Evolutionary conservation across 2,329 filamentous ascomycete species (phyloP), one percentile per base, ranked within the genome.

Genomic region (Blastomyces silverae): DNA sequence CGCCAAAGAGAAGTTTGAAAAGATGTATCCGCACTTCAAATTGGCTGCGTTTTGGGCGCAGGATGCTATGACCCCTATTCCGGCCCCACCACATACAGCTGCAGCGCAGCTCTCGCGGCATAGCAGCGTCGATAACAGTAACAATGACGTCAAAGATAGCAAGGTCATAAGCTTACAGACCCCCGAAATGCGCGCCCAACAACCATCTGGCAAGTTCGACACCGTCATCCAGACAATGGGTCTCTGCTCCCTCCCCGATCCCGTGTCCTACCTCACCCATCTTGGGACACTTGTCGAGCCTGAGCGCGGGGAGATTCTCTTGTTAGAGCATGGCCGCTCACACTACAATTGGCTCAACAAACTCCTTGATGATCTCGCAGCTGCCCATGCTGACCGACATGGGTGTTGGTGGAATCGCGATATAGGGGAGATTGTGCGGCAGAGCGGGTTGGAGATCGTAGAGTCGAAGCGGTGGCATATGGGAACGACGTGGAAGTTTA

Each of bases 321-420:
- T 83, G 53, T 70, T 83, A 8, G 81, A 83, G 68, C 81, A 83
- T 72, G 81, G 81, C 20, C 73, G 79, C 42, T 80, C 79, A 34
- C 66, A 79, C 65, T 80, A 80, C 66, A 72, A 69, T 31, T 81
- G 79, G 78, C 48, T 82, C 67, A 82, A 83, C 71, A 70, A 71
- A 4, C 73, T 81, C 15, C 70, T 83, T 64, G 80, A 82, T 68
- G 79, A 78, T 61, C 70, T 79, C 64, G 81, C 81, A 2, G 73
- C 79, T 4, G 73, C 76, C 50, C 81, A 82, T 72, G 81, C 81
- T 44, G 73, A 81, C 67, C 73, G 76, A n/a, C 79, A 81, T 72
- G 81, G 81, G 20, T 83, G 81, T 70, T 83, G 81, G 80, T 82
- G 78, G 76, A 83, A 83, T 71, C 75, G 79, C 50, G 80, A 83